phyloP scores from a whole-genome alignment of 441 rosid genomes.

The Euphorbia schlechtendalii region DNA sequence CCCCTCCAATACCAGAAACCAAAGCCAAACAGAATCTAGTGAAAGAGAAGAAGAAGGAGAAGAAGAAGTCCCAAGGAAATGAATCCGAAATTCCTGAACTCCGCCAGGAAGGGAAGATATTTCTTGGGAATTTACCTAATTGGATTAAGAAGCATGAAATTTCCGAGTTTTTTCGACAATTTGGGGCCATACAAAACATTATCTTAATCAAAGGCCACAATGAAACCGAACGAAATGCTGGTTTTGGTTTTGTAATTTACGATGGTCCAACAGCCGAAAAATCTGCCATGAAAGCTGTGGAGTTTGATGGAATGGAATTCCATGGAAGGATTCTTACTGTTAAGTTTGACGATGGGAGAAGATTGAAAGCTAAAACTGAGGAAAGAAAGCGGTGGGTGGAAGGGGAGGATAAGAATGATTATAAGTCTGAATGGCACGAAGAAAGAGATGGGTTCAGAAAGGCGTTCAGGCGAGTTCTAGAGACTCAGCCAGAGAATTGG shows the following conservation, averaged over 20 bases:
- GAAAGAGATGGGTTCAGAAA: conserved; percentile 63
- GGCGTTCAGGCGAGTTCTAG: conserved; percentile 47
- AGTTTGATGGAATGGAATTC: conserved; percentile 84
- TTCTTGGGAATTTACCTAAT: conserved; percentile 75
- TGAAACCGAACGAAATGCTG: conserved; percentile 61
- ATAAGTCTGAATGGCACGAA: conserved; percentile 73
- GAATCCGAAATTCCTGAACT: conserved; percentile 30
- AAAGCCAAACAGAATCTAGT: conserved; percentile 11
- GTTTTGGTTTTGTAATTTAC: conserved; percentile 82
- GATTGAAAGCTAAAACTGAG: conserved; percentile 54
- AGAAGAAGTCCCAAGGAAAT: conserved; percentile 14
- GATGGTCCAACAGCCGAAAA: conserved; percentile 42
- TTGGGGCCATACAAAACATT: conserved; percentile 69
- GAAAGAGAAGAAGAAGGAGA: not conserved
- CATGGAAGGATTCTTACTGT: conserved; percentile 87
- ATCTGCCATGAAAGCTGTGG: conserved; percentile 75
- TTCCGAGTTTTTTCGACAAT: conserved; percentile 68
- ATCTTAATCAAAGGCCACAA: conserved; percentile 66
- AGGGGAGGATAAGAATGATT: conserved; percentile 43
- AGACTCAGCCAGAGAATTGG: conserved; percentile 79
- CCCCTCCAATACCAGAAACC: not conserved
- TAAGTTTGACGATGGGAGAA: conserved; percentile 81
- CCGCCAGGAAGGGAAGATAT: conserved; percentile 75
- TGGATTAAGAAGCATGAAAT: conserved; percentile 80
- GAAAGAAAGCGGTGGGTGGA: conserved; percentile 64